phyloP scores from a whole-genome alignment of 495 filamentous ascomycete genomes.

The Massariosphaeria phaeospora region DNA sequence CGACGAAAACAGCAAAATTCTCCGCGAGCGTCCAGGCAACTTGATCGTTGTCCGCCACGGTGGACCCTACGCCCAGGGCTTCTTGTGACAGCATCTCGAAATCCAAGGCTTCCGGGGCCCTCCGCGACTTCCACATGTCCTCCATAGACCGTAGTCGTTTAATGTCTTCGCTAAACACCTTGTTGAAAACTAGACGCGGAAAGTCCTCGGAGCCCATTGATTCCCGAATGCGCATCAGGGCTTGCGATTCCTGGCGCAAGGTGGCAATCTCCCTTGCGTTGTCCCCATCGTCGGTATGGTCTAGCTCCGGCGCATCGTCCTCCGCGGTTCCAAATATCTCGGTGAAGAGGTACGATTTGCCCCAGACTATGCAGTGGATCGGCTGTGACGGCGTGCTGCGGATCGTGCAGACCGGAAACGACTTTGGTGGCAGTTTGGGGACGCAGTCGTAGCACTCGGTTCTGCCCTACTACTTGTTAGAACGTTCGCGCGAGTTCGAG shows the following conservation, averaged over 20 bases:
- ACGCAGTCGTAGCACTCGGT: conserved; percentile 98
- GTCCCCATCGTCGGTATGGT: conserved; percentile 70
- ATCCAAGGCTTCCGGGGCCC: conserved; percentile 66
- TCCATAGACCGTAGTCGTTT: conserved; percentile 79
- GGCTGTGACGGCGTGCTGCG: conserved; percentile 90
- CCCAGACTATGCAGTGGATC: conserved; percentile 99
- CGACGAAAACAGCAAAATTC: conserved; percentile 78
- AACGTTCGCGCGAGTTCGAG: not conserved
- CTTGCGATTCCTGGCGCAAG: conserved; percentile 73
- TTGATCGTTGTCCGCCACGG: conserved; percentile 63
- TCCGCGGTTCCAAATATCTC: conserved; percentile 93
- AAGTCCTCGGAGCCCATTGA: conserved; percentile 82
- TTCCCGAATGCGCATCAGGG: conserved; percentile 72
- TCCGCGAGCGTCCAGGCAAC: conserved; percentile 74
- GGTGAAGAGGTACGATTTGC: conserved; percentile 89
- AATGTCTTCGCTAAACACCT: conserved; percentile 87
- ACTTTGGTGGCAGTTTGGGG: conserved; percentile 80
- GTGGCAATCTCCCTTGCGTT: conserved; percentile 88
- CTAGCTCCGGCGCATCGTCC: conserved; percentile 70
- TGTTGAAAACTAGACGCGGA: conserved; percentile 75
- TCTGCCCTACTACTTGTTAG: conserved; percentile 51
- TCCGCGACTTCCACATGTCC: conserved; percentile 90
- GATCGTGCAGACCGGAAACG: conserved; percentile 93
- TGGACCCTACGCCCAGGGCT: conserved; percentile 47
- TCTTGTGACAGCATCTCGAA: conserved; percentile 53